phyloP scores from a whole-genome alignment of 495 filamentous ascomycete species.

The Penicillium atrosanguineum region DNA sequence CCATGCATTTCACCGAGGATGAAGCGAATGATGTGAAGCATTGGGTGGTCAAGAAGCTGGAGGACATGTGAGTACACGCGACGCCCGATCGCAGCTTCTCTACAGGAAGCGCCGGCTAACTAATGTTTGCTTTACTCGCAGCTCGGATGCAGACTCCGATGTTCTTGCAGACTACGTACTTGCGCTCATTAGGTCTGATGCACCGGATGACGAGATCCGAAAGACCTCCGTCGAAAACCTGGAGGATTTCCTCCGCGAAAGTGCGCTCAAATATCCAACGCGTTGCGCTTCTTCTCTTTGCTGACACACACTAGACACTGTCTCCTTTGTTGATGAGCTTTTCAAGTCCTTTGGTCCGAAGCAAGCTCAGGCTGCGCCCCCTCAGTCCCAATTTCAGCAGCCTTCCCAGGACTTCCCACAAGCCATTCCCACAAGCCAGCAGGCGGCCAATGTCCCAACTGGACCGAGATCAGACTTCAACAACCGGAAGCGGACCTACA shows the following conservation, averaged over 20 bases:
- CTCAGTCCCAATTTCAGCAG: constrained; percentile 54
- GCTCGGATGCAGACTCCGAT: constrained; percentile 91
- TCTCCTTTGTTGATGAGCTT: constrained; percentile 78
- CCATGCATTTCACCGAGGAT: constrained; percentile 77
- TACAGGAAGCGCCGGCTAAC: constrained; percentile 5
- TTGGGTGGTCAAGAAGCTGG: constrained; percentile 88
- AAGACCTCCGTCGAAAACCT: constrained; percentile 74
- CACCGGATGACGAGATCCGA: constrained; percentile 68
- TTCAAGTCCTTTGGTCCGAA: constrained; percentile 66
- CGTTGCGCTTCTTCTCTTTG: not conserved
- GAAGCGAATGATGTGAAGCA: constrained; percentile 72
- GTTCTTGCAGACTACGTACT: constrained; percentile 95
- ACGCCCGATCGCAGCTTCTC: not conserved
- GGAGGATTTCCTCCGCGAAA: constrained; percentile 81
- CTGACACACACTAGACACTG: constrained; percentile 55
- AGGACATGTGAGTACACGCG: constrained; percentile 71
- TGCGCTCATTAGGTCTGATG: constrained; percentile 82
- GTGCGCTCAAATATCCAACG: constrained; percentile 48
- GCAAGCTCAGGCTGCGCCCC: constrained; percentile 38
- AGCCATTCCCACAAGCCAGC: constrained; percentile 12
- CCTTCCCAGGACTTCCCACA: constrained; percentile 36
- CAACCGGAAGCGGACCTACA: constrained; percentile 56
- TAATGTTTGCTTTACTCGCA: constrained; percentile 29
- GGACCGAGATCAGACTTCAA: constrained; percentile 32
- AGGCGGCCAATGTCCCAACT: constrained; percentile 34